Conservation (phyloP, 176 grass and related monocot genomes). For the Leersia perrieri region DNA sequence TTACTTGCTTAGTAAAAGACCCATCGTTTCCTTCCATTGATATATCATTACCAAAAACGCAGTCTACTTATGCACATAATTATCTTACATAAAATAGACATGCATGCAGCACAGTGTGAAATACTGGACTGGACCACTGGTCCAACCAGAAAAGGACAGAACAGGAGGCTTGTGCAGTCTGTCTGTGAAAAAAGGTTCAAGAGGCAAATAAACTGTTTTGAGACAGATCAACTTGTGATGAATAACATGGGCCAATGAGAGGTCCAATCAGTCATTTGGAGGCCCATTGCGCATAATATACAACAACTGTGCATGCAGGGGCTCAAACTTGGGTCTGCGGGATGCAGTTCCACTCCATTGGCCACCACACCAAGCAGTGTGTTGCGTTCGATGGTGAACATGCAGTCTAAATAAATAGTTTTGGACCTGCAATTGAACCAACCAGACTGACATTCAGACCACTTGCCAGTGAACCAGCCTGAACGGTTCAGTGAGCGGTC, state of each 20-base stretch:
- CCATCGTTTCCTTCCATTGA: background rate
- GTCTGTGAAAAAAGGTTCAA: background rate
- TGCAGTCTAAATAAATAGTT: background rate
- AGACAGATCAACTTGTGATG: background rate
- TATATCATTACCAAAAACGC: background rate
- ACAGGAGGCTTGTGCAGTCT: background rate
- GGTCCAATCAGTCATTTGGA: background rate
- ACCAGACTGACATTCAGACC: background rate
- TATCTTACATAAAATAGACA: background rate
- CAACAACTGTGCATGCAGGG: background rate
- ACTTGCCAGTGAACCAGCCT: background rate
- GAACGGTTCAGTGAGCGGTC: background rate
- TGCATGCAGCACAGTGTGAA: background rate
- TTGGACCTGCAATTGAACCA: background rate
- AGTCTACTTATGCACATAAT: no score
- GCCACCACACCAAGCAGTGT: background rate
- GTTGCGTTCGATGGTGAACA: background rate
- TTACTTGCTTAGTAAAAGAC: background rate
- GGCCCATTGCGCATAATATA: background rate
- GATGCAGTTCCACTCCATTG: background rate
- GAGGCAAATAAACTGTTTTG: background rate
- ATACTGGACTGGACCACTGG: background rate
- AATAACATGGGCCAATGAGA: background rate
- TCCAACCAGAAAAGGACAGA: background rate
- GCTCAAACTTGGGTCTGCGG: background rate